A percentile compares a stretch with the other conserved stretches of the same genome.
phyloP scores from a whole-genome alignment of 257 asterid genomes.

The Fraxinus pennsylvanica region DNA sequence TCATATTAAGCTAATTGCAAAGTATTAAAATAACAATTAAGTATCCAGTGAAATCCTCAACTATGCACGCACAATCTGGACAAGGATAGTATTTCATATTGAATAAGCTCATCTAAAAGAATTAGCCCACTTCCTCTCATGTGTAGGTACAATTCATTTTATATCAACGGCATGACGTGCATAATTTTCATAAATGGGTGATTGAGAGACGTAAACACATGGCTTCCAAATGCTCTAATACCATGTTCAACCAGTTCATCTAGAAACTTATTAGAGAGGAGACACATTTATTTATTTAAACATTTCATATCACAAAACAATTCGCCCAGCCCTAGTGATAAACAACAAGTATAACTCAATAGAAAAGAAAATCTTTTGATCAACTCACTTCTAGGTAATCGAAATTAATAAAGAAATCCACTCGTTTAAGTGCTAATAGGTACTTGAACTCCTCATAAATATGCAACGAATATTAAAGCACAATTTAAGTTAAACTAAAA shows the following conservation, averaged over 20 bases:
- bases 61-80: no score
- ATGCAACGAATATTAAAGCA: slow-evolving; percentile 24
- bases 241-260: slow-evolving; percentile 10
- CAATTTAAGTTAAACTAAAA: slow-evolving; percentile 10
- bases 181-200: background rate
- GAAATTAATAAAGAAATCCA: background rate
- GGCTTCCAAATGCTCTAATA: background rate
- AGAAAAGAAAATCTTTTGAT: no score
- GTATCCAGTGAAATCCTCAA: no score
- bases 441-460: background rate
- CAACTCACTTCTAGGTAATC: slow-evolving; percentile 12
- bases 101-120: no score
- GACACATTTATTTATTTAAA: background rate
- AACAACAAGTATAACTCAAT: no score
- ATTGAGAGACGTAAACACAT: background rate
- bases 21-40: no score
- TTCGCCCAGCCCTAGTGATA: no score
- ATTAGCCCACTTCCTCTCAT: background rate
- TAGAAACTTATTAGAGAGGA: background rate
- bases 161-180: background rate
- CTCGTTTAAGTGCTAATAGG: slow-evolving; percentile 3
- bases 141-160: background rate
- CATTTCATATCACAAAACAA: no score
- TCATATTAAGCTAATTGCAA: no score
- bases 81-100: no score